phyloP scores from a whole-genome alignment of 2,329 filamentous ascomycete genomes.

The Macrophomina phaseolina region DNA sequence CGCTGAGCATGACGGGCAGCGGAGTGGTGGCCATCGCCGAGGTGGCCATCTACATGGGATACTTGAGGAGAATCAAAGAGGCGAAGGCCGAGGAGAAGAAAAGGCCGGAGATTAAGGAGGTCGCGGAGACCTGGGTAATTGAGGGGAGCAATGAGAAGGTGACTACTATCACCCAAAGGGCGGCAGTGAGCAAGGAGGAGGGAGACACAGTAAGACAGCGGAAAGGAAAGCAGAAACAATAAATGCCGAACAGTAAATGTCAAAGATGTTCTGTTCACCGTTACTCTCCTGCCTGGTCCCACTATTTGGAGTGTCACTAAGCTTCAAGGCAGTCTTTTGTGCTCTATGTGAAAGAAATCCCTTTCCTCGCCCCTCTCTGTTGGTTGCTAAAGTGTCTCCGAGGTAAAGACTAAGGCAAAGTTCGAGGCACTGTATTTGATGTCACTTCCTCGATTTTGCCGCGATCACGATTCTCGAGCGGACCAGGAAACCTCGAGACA shows the following conservation, averaged over 20 bases:
- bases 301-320: no score
- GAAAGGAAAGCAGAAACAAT: slow-evolving; percentile 5
- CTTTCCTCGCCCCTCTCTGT: no score
- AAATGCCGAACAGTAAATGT: neutral
- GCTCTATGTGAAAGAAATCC: no score
- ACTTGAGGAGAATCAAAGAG: slow-evolving; percentile 72
- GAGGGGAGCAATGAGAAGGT: slow-evolving; percentile 33
- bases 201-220: slow-evolving; percentile 3
- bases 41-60: slow-evolving; percentile 77
- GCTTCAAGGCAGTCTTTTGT: no score
- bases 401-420: no score
- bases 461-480: no score
- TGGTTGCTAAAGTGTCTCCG: no score
- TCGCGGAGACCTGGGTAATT: slow-evolving; percentile 73
- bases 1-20: slow-evolving; percentile 73
- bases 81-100: slow-evolving; percentile 68
- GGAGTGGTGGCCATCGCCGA: slow-evolving; percentile 75
- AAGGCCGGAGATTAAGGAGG: slow-evolving; percentile 69
- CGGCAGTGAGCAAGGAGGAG: neutral
- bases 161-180: neutral
- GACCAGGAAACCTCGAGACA: no score
- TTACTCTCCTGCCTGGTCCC: no score
- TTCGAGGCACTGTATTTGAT: no score
- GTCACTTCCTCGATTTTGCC: no score
- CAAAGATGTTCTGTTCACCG: neutral